Conservation (phyloP, 176 grass and related monocot genomes). For the Carex scoparia region DNA sequence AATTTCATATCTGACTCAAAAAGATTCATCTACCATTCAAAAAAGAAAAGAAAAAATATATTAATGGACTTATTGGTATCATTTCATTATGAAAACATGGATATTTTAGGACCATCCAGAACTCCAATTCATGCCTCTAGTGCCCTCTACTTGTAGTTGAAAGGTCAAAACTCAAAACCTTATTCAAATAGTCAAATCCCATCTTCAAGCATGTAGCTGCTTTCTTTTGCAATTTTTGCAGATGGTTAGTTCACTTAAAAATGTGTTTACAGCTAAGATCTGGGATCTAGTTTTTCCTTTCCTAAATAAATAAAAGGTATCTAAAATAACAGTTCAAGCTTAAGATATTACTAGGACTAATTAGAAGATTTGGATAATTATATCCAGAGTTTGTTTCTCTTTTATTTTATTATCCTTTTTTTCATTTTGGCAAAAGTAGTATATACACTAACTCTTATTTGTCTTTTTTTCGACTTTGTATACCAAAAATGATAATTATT, state of each 20-base stretch:
- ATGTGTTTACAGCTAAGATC: constrained; percentile 1
- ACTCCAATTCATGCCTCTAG: background rate
- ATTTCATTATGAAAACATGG: constrained; percentile 10
- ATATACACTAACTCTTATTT: background rate
- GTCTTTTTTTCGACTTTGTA: background rate
- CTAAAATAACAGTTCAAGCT: too few species aligned
- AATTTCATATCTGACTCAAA: background rate
- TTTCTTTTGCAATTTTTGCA: constrained; percentile 7
- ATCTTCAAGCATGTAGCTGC: background rate
- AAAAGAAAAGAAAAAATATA: background rate
- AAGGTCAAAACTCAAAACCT: background rate
- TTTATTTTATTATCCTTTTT: background rate
- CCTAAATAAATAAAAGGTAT: too few species aligned
- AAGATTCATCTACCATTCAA: background rate
- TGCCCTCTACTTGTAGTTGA: background rate
- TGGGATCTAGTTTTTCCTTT: background rate
- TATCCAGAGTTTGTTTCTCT: background rate
- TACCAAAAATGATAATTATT: too few species aligned
- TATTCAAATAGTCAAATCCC: constrained; percentile 8
- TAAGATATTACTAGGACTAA: too few species aligned
- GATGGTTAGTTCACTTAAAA: background rate
- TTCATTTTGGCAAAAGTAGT: background rate
- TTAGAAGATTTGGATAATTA: too few species aligned
- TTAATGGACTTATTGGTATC: background rate
- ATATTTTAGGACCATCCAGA: constrained; percentile 11